A percentile compares a stretch with the other conserved stretches of the same genome.
phyloP scores from a whole-genome alignment of 169 alveolate genomes.

The Plasmodium gonderi region DNA sequence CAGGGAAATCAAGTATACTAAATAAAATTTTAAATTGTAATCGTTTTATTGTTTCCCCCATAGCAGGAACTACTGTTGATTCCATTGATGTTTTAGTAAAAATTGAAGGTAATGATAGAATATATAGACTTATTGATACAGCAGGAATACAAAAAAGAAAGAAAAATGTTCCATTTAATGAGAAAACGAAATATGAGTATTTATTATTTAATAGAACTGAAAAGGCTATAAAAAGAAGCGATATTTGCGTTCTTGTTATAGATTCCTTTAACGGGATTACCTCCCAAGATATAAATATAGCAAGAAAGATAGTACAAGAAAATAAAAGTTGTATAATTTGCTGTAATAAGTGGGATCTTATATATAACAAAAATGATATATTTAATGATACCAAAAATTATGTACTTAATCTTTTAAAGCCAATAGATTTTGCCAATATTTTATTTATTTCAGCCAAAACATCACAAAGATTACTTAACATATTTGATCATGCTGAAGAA shows the following conservation, averaged over 20 bases:
- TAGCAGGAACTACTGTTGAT: conserved; percentile 85
- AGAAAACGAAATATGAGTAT: conserved; percentile 59
- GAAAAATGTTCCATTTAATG: conserved; percentile 56
- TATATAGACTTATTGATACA: conserved; percentile 73
- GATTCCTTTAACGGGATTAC: conserved; percentile 85
- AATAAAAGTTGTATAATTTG: conserved; percentile 82
- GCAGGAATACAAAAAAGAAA: conserved; percentile 72
- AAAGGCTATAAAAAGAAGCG: conserved; percentile 82
- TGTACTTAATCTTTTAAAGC: conserved; percentile 80
- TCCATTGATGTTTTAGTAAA: conserved; percentile 78
- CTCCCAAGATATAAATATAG: conserved; percentile 80
- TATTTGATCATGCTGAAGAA: conserved; percentile 76
- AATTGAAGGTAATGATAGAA: conserved; percentile 54
- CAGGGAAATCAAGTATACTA: conserved; percentile 83
- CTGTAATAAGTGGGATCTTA: conserved; percentile 87
- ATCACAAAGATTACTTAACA: conserved; percentile 79
- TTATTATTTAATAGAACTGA: conserved; percentile 26
- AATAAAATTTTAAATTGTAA: conserved; percentile 77
- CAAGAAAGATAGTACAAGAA: conserved; percentile 80
- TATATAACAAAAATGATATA: conserved; percentile 80
- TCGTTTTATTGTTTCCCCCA: conserved; percentile 85
- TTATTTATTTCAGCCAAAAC: conserved; percentile 83
- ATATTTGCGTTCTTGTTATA: conserved; percentile 82
- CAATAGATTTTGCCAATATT: conserved; percentile 82
- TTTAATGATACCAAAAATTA: conserved; percentile 80